Base-by-base conservation (phyloP, 2,329 filamentous ascomycete genomes). In the Emmonsiellopsis sp. region DNA sequence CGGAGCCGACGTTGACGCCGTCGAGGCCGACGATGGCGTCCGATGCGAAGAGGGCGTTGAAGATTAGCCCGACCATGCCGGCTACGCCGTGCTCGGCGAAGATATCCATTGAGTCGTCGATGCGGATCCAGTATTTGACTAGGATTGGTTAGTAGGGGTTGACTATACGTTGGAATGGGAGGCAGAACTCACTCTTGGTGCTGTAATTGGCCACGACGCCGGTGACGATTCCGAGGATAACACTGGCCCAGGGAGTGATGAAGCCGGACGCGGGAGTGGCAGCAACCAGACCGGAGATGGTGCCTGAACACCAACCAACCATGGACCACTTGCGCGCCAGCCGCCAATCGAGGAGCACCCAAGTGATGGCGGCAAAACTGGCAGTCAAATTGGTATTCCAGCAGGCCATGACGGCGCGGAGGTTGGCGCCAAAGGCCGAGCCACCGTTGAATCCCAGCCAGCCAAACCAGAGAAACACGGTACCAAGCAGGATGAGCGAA, bases 371-470 rank as follows among this genome's bases (percentile, higher is more conserved):
- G 41, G 83, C 92, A 65, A 96, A 95, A 77, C 90, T 89, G 69
- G 89, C 92, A 48, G 89, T 93, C 66, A 95, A 70, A 76, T 93
- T 96, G 55, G 87, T 89, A 80, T 97, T 97, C 92, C 91, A 98
- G 83, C 89, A 95, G 53, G 93, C 92, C 84, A 96, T 94, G 60
- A 87, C 85, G 53, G 93, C 93, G 61, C 93, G 87, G 52, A 97
- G 80, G 76, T 96, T 96, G 61, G 91, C 89, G 62, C 92, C 91
- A 62, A 96, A 95, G 40, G 92, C 78, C 26, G 91, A 96, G 59
- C 93, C 93, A 64, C 92, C 93, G 79, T 98, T 98, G 83, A 98
- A 98, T 53, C 91, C 93, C 59, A 98, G 79, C 93, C 93, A 98
- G 66, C 93, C 93, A 66, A 97, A 97, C 91, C 91, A 97, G 54